Evolutionary conservation across 1,284 basidiomycete genomes (phyloP), one percentile per base, ranked within the genome.

Genomic region (Xanthoconium separans): DNA sequence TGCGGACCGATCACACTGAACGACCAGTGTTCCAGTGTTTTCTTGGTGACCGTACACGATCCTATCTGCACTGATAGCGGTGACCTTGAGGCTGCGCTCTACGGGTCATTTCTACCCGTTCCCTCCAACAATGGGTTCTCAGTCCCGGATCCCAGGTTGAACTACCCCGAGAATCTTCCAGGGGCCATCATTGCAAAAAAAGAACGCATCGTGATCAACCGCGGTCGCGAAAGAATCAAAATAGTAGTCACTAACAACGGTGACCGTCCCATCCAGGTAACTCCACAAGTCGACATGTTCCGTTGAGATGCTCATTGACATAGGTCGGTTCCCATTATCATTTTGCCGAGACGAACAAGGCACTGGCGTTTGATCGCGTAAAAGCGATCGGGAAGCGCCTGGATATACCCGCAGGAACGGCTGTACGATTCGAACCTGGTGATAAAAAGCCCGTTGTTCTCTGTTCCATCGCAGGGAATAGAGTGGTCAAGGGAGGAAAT

Each of bases 381-480:
- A 78, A 84, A 51, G 83, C 94, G 0, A 89, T 95, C 56, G 92
- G 91, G 5, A 94, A 84, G 64, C 83, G 91, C 16, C 83, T 99
- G 4, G 94, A 99, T 70, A 95, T 98, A 48, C 77, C 95, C 0
- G 89, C 97, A 0, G 96, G 94, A 8, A 98, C 95, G 0, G 95
- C 97, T 2, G 91, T 98, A 6, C 86, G 97, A 18, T 99, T 99
- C 69, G 97, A 99, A 69, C 96, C 97, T 0, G 95, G 27, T 27
- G 27, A 27, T 6, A 27, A 27, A 27, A 27, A 27, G 27, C 1
- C 27, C 27, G 27, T 27, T 30, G 83, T 82, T 0, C 82, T 99
- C 4, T 91, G 27, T 53, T 73, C 83, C 22, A 90, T 97, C 42
- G 89, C 83, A 13, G 96, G 95, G 0, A 71, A 73, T 1, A 81